phyloP scores from a whole-genome alignment of 805 yeast genomes.

The Candida maesae region DNA sequence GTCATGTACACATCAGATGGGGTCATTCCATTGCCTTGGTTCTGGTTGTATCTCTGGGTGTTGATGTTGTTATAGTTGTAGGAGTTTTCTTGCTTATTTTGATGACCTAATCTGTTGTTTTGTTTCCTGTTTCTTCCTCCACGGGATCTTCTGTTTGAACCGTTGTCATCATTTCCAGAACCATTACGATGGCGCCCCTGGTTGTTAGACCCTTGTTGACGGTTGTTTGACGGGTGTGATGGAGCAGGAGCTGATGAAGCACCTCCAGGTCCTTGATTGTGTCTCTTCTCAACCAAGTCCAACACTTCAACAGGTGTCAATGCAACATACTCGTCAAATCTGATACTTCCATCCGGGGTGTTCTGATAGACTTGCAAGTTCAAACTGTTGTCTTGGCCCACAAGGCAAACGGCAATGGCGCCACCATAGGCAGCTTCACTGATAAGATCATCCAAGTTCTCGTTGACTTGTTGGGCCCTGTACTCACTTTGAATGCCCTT shows the following conservation, averaged over 20 bases:
- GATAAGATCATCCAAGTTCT: conserved; percentile 44
- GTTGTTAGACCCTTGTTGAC: no score
- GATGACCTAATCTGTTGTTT: neutral
- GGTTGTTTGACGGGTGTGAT: no score
- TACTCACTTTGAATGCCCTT: conserved; percentile 40
- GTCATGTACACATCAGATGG: no score
- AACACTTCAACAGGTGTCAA: conserved; percentile 66
- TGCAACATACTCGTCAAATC: conserved; percentile 77
- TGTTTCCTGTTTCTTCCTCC: neutral
- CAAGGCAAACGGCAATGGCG: conserved; percentile 62
- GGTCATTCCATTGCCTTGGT: no score
- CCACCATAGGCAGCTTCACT: conserved; percentile 82
- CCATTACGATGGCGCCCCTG: neutral
- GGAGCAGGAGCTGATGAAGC: neutral
- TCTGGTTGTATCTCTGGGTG: no score
- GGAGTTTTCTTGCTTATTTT: no score
- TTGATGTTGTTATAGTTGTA: no score
- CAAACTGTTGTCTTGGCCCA: conserved; percentile 50
- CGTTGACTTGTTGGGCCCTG: conserved; percentile 40
- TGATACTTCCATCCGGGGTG: conserved; percentile 65
- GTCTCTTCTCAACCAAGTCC: conserved; percentile 46
- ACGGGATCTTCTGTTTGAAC: neutral
- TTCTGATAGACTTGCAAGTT: conserved; percentile 73
- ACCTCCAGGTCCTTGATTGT: conserved; percentile 7
- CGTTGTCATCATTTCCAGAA: neutral